Base-by-base conservation (phyloP, 1,284 basidiomycete genomes). In the Cystobasidium sp. region DNA sequence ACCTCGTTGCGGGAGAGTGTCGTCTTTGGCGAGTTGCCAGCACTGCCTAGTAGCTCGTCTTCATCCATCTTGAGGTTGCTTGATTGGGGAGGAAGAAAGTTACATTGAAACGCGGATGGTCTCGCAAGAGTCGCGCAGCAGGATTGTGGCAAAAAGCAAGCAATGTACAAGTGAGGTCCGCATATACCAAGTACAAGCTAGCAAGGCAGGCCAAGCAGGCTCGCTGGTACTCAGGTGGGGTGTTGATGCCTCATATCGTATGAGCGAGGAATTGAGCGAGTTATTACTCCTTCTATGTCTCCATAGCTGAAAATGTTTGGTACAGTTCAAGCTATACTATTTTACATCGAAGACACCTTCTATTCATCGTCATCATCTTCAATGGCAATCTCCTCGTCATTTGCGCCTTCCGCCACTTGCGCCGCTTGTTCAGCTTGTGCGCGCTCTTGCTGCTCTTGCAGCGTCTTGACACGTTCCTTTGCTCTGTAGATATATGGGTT, bases 1-100 rank as follows among this genome's bases (percentile, higher is more conserved):
- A 93, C 84, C 62, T 87, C 84, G 39, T 87, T 85, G 65, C 90
- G 86, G 6, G 87, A 83, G 85, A 86, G 86, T 3, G 24, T 22
- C 0, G 46, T 63, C 44, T 49, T 63, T 14, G 61, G 46, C 9
- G 61, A 63, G 24, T 44, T 49, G 24, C 61, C 46, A 22, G 61
- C 46, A 20, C 61, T 63, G 44, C 43, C 61, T 5, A 59, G 37
- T 31, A 22, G 61, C 14, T 18, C 20, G 24, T 46, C 61, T 63
- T 61, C 8, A 49, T 63, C 16, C 44, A 12, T 10, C n/a, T 31
- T 8, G 53, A 55, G n/a, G 24, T 55, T n/a, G 37, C 41, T 62
- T n/a, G 7, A 37, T 7, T 18, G 14, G 14, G 24, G 18, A 10
- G 22, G 22, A 37, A 37, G 53, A 53, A 53, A 20, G 24, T 18